Base-by-base conservation (phyloP, 208 protist genomes). In the Acanthamoeba polyphaga region DNA sequence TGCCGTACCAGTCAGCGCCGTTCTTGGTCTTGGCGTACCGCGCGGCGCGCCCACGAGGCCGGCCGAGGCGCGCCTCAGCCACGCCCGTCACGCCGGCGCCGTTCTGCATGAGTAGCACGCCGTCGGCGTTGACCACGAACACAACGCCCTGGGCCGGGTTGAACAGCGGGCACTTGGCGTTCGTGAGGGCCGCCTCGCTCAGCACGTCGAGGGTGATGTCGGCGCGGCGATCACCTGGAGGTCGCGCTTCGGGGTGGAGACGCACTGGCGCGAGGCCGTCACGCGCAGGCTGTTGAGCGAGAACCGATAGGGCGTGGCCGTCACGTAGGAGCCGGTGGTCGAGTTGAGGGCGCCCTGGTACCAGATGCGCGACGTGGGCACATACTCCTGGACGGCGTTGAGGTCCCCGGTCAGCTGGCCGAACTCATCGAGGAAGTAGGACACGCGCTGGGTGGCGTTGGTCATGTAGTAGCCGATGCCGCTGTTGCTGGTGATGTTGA, bases 401-500 rank as follows among this genome's bases (percentile, higher is more conserved):
- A 82, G 34, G 1, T 38, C 34, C 29, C 12, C 19, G 32, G 74
- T 82, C 29, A 82, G 74, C 74, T 82, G 74, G 74, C 74, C 74
- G 19, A 49, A 15, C 17, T 9, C 8, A 32, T 82, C 43, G 74
- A 82, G 74, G 8, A 32, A 82, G 74, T 82, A 82, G 34, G 74
- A 43, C 24, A 82, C 29, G 74, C 74, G 74, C 32, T 7, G 13
- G 17, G 74, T 82, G 1, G 34, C n/a, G 74, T 82, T 82, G 74
- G 15, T 7, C 74, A 82, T 82, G 74, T 82, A 82, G 74, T 82
- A 82, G 38, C 74, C 74, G 19, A 82, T n/a, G 74, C 74, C 74
- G 19, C 19, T n/a, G 74, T 82, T 32, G 32, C 29, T 29, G 43
- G 74, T 82, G 19, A 15, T 51, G 74, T 82, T 82, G 34, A 82